phyloP scores from a whole-genome alignment of 768 basidiomycete species.

The Auricularia heimuer region DNA sequence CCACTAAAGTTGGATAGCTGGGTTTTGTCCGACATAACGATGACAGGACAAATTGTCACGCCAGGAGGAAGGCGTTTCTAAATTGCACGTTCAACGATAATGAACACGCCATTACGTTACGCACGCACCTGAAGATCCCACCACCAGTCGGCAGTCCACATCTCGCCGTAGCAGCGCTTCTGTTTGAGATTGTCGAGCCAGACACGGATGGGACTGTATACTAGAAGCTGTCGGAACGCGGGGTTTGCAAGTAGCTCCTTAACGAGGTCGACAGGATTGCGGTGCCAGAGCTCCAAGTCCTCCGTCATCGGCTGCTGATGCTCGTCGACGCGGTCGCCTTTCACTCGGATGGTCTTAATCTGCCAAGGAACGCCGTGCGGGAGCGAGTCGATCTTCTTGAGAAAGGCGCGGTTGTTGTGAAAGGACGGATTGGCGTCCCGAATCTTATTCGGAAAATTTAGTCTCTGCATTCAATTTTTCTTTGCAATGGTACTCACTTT shows the following conservation, averaged over 20 bases:
- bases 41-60: constrained; percentile 32
- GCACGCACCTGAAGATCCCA: constrained; percentile 24
- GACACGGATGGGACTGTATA: constrained; percentile 21
- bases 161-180: constrained; percentile 24
- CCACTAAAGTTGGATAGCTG: constrained; percentile 25
- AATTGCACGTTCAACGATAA: not conserved
- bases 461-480: too few species aligned
- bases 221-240: constrained; percentile 17
- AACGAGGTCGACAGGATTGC: constrained; percentile 20
- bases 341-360: not conserved
- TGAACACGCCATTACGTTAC: too few species aligned
- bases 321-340: not conserved
- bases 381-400: constrained; percentile 19
- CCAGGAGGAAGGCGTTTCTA: constrained; percentile 2
- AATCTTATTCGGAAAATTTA: not conserved
- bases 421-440: constrained; percentile 15
- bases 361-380: constrained; percentile 18
- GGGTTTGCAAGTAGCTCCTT: constrained; percentile 20
- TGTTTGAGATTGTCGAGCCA: constrained; percentile 11
- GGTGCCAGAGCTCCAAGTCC: constrained; percentile 16
- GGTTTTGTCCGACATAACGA: constrained; percentile 39
- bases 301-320: not conserved
- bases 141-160: constrained; percentile 32
- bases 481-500: not conserved
- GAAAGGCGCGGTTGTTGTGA: constrained; percentile 16